A percentile compares a stretch with the other conserved stretches of the same genome.
Evolutionary conservation across 169 alveolate genomes (phyloP).

Genomic region (Eimeria falciformis): DNA sequence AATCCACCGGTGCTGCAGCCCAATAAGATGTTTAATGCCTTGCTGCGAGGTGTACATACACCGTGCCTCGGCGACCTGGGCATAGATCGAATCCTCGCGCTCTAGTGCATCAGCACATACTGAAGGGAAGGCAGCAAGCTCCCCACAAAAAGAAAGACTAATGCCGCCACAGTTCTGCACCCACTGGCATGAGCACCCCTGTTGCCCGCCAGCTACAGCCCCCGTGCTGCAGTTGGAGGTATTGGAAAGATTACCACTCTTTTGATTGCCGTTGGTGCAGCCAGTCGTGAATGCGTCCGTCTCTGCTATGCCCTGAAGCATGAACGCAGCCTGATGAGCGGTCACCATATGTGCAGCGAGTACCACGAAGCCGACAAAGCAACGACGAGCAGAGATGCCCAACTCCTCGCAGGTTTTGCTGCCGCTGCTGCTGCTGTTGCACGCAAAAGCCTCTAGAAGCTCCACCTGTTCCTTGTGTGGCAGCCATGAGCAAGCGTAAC

Average conservation of each 20-base stretch:
- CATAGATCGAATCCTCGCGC: conserved; percentile 29
- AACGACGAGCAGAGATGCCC: conserved; percentile 15
- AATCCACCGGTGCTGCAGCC: conserved; percentile 18
- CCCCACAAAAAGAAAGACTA: conserved; percentile 28
- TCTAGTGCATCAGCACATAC: conserved; percentile 3
- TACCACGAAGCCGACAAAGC: conserved; percentile 17
- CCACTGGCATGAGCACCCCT: neutral
- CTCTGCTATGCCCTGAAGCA: conserved; percentile 1
- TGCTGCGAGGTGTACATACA: conserved; percentile 12
- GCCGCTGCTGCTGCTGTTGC: conserved; percentile 27
- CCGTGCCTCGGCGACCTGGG: conserved; percentile 5
- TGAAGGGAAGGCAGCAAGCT: conserved; percentile 26
- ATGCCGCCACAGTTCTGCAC: neutral
- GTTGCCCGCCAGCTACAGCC: neutral
- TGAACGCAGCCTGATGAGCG: neutral
- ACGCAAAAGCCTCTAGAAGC: conserved; percentile 25
- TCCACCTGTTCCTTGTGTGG: conserved; percentile 28
- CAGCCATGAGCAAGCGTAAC: conserved; percentile 2
- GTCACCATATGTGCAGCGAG: conserved; percentile 54
- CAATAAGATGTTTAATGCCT: conserved; percentile 16
- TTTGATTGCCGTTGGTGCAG: neutral
- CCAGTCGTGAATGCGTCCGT: neutral
- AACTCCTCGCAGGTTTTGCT: neutral
- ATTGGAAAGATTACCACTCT: neutral
- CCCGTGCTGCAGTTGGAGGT: neutral